phyloP scores from a whole-genome alignment of 306 rosid genomes.

The Canavalia gladiata region DNA sequence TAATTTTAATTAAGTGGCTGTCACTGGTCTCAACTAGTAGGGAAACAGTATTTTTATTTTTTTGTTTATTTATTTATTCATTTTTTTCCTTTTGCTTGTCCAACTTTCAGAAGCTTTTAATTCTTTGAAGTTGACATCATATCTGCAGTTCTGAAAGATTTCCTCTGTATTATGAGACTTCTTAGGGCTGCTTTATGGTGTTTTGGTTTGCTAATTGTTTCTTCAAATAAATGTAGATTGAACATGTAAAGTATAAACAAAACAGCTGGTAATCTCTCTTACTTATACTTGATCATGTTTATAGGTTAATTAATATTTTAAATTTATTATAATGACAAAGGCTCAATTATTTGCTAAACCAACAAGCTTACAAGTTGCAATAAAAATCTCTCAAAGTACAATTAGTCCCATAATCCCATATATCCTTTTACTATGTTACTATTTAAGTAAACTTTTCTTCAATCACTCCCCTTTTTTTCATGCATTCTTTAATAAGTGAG shows the following conservation, averaged over 20 bases:
- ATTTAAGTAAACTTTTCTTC: constrained; percentile 16
- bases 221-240: constrained; percentile 1
- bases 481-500: constrained; percentile 27
- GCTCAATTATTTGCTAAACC: constrained; percentile 1
- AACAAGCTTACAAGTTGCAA: neutral
- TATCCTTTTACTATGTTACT: constrained; percentile 11
- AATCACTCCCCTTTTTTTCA: constrained; percentile 13
- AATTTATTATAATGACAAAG: neutral
- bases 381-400: constrained; percentile 9
- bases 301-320: neutral
- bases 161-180: neutral
- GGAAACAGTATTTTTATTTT: constrained; percentile 8
- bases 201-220: constrained; percentile 4
- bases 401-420: neutral
- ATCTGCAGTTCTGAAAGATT: neutral
- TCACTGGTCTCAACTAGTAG: constrained; percentile 36
- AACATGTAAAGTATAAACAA: neutral
- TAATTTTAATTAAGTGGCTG: constrained; percentile 48
- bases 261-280: neutral
- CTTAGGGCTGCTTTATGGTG: neutral
- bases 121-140: constrained; percentile 38
- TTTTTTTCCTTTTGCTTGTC: constrained; percentile 17
- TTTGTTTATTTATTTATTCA: constrained; percentile 14
- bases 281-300: neutral
- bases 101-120: constrained; percentile 41